phyloP scores from a whole-genome alignment of 176 grass and related monocot genomes.

The Pontederia crassipes region DNA sequence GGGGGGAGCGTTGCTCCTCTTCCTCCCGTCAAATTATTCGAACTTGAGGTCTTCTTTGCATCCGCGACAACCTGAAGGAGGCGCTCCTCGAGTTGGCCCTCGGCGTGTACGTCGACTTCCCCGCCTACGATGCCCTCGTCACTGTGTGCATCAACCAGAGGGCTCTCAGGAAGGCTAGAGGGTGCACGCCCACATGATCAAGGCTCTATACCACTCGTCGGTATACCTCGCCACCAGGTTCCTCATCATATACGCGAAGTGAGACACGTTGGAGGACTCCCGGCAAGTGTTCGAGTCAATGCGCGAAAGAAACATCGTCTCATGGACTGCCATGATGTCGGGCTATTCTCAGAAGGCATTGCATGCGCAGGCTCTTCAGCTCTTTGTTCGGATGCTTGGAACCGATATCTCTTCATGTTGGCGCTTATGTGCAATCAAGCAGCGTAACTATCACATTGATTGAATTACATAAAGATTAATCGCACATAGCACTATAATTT shows the following conservation, averaged over 20 bases:
- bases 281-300: conserved; percentile 50
- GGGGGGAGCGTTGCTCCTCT: too few relatives aligned
- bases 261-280: conserved; percentile 46
- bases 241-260: conserved; percentile 41
- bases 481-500: background rate
- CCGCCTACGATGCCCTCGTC: conserved; percentile 41
- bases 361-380: conserved; percentile 23
- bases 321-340: conserved; percentile 71
- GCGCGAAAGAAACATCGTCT: conserved; percentile 45
- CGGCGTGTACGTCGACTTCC: conserved; percentile 24
- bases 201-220: conserved; percentile 27
- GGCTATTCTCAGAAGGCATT: conserved; percentile 41
- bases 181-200: conserved; percentile 53
- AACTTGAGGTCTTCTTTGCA: background rate
- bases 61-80: conserved; percentile 2
- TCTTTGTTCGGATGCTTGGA: conserved; percentile 43
- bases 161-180: conserved; percentile 30
- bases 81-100: conserved; percentile 18
- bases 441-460: background rate
- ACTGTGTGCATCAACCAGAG: conserved; percentile 30
- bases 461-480: background rate
- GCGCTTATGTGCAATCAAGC: background rate
- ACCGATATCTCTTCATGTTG: conserved; percentile 25
- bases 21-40: background rate
- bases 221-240: conserved; percentile 49